Percentiles rank a stretch among this genome's conserved stretches.
These are phyloP conservation scores for Paramecium primaurelia DNA, from an alignment of 73 alveolate genomes.

Conservation along the genomic window DNA sequence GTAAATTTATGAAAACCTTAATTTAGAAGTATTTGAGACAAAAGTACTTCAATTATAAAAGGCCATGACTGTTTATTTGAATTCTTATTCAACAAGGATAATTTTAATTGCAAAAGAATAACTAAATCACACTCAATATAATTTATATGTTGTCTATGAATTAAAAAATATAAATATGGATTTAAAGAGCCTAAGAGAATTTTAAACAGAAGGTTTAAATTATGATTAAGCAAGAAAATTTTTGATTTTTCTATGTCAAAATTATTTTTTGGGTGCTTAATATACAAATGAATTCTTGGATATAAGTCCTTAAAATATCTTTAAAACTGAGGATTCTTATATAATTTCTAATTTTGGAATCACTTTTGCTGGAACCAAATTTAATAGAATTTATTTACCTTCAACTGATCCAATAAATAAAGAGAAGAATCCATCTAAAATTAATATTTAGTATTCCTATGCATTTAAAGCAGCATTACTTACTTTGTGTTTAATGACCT, in stretches of 20 bases:
- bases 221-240: neutral
- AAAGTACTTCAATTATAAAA: neutral
- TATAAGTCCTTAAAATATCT: neutral
- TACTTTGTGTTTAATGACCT: neutral
- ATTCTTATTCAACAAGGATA: neutral
- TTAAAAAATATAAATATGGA: neutral
- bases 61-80: neutral
- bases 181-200: neutral
- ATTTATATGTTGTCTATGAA: neutral
- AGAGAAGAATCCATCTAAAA: neutral
- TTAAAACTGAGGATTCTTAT: neutral
- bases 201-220: neutral
- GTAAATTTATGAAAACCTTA: neutral
- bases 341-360: neutral
- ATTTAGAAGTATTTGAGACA: neutral
- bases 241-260: neutral
- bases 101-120: neutral
- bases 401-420: neutral
- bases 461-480: neutral
- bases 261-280: neutral
- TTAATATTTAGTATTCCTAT: neutral
- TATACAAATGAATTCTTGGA: conserved; percentile 29
- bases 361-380: neutral
- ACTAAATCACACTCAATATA: neutral
- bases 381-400: neutral